Evolutionary conservation across 1,284 basidiomycete species (phyloP), one percentile per base, ranked within the genome.

Genomic region (Anthracocystis panici-leucophaei): DNA sequence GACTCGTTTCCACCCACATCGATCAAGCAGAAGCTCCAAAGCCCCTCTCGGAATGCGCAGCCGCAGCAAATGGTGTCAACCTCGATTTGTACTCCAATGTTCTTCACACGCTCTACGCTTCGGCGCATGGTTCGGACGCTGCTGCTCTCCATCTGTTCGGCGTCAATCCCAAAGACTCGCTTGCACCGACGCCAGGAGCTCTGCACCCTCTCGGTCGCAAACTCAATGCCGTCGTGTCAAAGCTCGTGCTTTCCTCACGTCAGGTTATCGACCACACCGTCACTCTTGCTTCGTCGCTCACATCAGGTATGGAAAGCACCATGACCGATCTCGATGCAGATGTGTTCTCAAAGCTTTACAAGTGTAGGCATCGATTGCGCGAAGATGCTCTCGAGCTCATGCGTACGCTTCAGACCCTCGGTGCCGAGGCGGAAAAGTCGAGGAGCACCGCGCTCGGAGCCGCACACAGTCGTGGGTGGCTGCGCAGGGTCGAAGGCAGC

Each of bases 211-310:
- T 84, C 27, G 85, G 87, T 29, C 85, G 86, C 35, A 87, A 87
- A 57, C 85, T 88, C 53, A 87, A 85, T 18, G 85, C 86, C 0
- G 86, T 86, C 8, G 82, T 88, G 16, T 87, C 87, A 23, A 87
- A 87, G 62, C 83, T 88, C 20, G 84, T 86, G 12, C 82, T 88
- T 3, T 86, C 86, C 11, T 81, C 86, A 9, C 85, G 87, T 5
- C 86, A 87, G 40, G 81, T 84, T 46, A 82, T 84, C 53, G 79
- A 81, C 33, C 76, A 80, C 51, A 71, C 67, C 18, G 67, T 75
- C 53, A 75, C 73, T 7, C 73, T 75, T 4, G 64, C 67, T 27
- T 75, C 73, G 2, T 75, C 73, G 46, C 73, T 67, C 0, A 71
- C 73, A 16, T 70, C 73, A 10, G 44, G 64, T 35, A 57, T 64